Evolutionary conservation across 73 alveolate genomes (phyloP), one percentile per base, ranked within the genome.

Genomic region (Paramecium caudatum): DNA sequence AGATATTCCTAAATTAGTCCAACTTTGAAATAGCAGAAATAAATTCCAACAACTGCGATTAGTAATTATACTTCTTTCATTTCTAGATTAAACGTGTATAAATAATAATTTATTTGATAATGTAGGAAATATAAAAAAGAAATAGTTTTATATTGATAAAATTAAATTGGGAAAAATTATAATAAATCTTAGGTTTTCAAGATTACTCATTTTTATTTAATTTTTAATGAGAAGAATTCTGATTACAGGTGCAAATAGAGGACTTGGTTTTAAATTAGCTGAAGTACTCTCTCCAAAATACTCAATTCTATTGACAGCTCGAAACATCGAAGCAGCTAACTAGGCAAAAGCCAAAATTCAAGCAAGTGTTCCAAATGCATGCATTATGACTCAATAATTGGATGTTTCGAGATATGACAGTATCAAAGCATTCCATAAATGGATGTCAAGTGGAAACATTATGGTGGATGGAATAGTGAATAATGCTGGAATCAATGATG

Each of bases 181-280:
- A 46, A 46, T 46, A 46, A 46, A 46, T 46, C 61, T 46, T 46
- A 55, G 80, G 30, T 55, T 55, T 23, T 19, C 23, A 27, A 23
- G 16, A 55, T 12, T 55, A 55, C 30, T 55, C 13, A 55, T 55
- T 10, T 10, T 27, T 25, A 55, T 23, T 55, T 21, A 55, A 27
- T 10, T 55, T 55, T 23, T 23, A 91, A 39, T 41, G 47, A 91
- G 82, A 90, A 74, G 65, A 19, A 93, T 91, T 16, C 37, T 80
- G n/a, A 91, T 91, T 34, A 91, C 95, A 43, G 95, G 95, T 23
- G 87, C 92, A 23, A 91, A 91, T 39, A 78, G 91, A 91, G 95
- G 95, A 5, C 36, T 91, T 10, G 95, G 95, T 16, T 68, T 32
- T 30, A 93, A 82, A 34, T 15, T 81, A 15, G 93, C 85, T 5